Evolutionary conservation across 2,329 filamentous ascomycete species (phyloP), one percentile per base, ranked within the genome.

Genomic region (Rhytidhysteron rufulum): DNA sequence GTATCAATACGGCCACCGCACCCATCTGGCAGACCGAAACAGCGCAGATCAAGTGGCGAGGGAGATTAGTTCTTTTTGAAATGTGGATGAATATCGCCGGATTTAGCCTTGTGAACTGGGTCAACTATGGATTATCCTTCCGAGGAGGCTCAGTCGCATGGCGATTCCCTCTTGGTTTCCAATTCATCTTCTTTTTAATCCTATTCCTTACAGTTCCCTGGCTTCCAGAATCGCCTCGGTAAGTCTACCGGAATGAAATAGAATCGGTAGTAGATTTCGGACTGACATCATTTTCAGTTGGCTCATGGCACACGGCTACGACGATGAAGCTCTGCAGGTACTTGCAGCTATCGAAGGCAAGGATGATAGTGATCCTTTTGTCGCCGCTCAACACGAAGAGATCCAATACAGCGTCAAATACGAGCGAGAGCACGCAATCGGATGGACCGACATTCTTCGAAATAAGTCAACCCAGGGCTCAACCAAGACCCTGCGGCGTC

Each of bases 31-130:
- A 36, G 63, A 53, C 67, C 7, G 53, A 57, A 38, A 50, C 50
- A 70, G 68, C 16, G 68, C 5, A 64, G 62, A 37, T 70, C 74
- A 0, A 72, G 69, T 51, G 78, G 77, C 58, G 70, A 75, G 48
- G 77, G 76, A 49, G 69, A 77, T 35, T 59, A 78, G 41, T 79
- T 48, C 78, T 75, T 58, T 75, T 78, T 34, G 74, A 68, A 53
- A 71, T 67, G 54, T 70, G 70, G 57, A 60, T 63, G 20, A 68
- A 72, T 33, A 67, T 69, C 18, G 66, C 71, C 31, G 70, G 70
- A 35, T 70, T 65, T 17, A 53, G 65, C 22, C 69, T 72, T 37
- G 67, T 68, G 8, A 71, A 71, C 53, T 70, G 47, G n/a, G 44
- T 57, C 34, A 56, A 51, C 3, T 39, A 54, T 6, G 40, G 42